Base-by-base conservation (phyloP, 2,329 filamentous ascomycete genomes). In the Fusarium nodosum region DNA sequence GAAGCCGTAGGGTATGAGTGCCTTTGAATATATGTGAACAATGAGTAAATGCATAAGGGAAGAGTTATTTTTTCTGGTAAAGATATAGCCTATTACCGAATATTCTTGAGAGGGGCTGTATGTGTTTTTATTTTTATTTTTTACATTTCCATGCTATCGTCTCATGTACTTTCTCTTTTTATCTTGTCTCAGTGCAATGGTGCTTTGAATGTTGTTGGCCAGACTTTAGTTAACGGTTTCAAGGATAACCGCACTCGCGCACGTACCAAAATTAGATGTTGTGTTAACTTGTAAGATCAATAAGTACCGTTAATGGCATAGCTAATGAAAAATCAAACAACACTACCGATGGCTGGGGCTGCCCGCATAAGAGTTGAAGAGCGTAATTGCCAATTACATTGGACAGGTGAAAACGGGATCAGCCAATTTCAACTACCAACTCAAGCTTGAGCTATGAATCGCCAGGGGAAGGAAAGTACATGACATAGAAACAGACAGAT, bases 1-100 rank as follows among this genome's bases (percentile, higher is more conserved):
- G 36, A 52, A 44, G 51, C 36, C 38, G n/a, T 54, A 54, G 51
- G 48, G 48, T 52, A 52, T 52, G 33, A 38, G 15, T 28, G 28
- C 10, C 12, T 36, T 36, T 3, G 4, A 12, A 26, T 15, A 36
- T 26, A n/a, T 28, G 16, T 41, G 18, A 30, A 12, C 12, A 13
- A 26, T 41, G n/a, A 31, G 7, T 7, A 30, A n/a, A 20, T 26
- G 18, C 12, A 16, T 9, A 15, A 52, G 39, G 24, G n/a, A 18
- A 5, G 13, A 26, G n/a, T 16, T 4, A 20, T 30, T 12, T 10
- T 5, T 7, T 16, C 11, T 20, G 11, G 18, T 30, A 5, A 18
- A 20, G 10, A 41, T 41, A 15, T 11, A 8, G 6, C 22, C 3
- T 26, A 13, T 26, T 4, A 3, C 26, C 1, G 10, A 20, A 18